Conservation (phyloP, 805 yeast species). For the Spathaspora gorwiae region DNA sequence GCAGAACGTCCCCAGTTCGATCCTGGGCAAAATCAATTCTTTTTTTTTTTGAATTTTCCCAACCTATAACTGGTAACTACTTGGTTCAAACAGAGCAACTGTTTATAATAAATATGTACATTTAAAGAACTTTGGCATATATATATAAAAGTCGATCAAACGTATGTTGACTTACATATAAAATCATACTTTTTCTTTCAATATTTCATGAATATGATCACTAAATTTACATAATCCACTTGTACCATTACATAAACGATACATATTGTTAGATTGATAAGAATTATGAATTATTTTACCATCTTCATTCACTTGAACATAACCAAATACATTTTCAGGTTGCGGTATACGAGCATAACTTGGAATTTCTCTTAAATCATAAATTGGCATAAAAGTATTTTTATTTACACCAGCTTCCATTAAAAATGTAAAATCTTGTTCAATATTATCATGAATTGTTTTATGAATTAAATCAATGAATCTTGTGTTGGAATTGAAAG, state of each 20-base stretch:
- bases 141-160: too few species aligned
- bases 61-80: background rate
- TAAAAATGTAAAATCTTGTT: constrained; percentile 48
- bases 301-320: constrained; percentile 51
- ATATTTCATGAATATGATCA: constrained; percentile 43
- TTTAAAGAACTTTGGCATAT: background rate
- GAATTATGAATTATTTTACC: constrained; percentile 53
- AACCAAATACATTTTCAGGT: constrained; percentile 67
- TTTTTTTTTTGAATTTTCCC: constrained; percentile 16
- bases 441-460: constrained; percentile 18
- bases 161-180: too few species aligned
- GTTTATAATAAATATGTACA: background rate
- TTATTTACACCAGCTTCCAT: constrained; percentile 54
- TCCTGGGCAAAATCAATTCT: constrained; percentile 97
- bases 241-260: constrained; percentile 42
- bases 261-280: constrained; percentile 57
- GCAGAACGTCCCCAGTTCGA: constrained; percentile 99
- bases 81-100: too few species aligned
- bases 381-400: constrained; percentile 59
- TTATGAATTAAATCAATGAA: constrained; percentile 27
- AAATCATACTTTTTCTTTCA: constrained; percentile 23
- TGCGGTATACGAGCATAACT: constrained; percentile 64
- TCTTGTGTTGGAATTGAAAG: constrained; percentile 20
- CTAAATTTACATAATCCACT: constrained; percentile 41
- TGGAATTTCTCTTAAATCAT: constrained; percentile 65